Evolutionary conservation across 169 alveolate genomes (phyloP).

Genomic region (Plasmodium adleri): DNA sequence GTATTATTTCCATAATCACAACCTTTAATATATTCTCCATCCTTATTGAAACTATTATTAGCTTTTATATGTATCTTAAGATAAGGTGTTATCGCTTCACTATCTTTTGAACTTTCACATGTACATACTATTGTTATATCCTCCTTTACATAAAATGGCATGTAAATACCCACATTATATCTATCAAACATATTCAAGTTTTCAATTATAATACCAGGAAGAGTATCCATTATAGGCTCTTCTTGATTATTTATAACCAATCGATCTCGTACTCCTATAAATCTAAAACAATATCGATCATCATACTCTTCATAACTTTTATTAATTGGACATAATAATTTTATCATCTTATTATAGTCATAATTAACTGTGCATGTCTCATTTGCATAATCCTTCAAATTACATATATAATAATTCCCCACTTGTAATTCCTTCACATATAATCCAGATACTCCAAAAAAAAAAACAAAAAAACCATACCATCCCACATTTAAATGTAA

Average conservation of each 20-base stretch:
- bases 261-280: conserved; percentile 36
- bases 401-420: conserved; percentile 65
- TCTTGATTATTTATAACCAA: conserved; percentile 31
- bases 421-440: conserved; percentile 28
- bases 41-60: conserved; percentile 11
- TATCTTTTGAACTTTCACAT: conserved; percentile 26
- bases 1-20: conserved; percentile 56
- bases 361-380: conserved; percentile 34
- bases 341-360: conserved; percentile 24
- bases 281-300: conserved; percentile 31
- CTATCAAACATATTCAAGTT: conserved; percentile 5
- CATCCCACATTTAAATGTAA: background rate
- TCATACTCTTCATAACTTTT: background rate
- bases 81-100: conserved; percentile 47
- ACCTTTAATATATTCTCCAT: conserved; percentile 34
- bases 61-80: conserved; percentile 28
- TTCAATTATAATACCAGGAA: conserved; percentile 56
- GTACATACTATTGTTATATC: conserved; percentile 52
- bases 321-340: conserved; percentile 39
- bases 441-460: conserved; percentile 9
- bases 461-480: background rate
- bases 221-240: conserved; percentile 8
- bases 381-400: conserved; percentile 37
- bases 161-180: conserved; percentile 33
- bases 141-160: conserved; percentile 22